Base-by-base conservation (phyloP, 2,329 filamentous ascomycete genomes). In the Fusarium albosuccineum region DNA sequence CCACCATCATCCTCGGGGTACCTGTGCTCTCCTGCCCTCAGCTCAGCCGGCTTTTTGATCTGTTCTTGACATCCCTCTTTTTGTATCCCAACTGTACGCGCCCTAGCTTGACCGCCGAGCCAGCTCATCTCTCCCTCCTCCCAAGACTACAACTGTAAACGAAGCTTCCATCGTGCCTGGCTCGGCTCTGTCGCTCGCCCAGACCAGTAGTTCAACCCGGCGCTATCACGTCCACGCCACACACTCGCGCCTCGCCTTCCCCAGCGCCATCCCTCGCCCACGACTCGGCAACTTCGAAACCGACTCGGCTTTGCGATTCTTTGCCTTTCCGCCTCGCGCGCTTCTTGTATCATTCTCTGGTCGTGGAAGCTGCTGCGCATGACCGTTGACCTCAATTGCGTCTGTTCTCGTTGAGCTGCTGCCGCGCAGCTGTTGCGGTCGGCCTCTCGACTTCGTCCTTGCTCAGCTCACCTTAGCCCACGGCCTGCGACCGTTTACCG, bases 351-450 rank as follows among this genome's bases (percentile, higher is more conserved):
- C 49, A 53, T 27, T 29, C 13, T 59, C 46, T 44, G 42, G 37
- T 40, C 17, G 42, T 57, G 42, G 45, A 67, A 52, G 48, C 62
- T 63, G 48, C 60, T 61, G 66, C 74, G 74, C 67, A 77, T 76
- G 72, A 62, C 61, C 46, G 30, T 45, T 59, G 57, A 52, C 49
- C 49, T 37, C 66, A 67, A 68, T 73, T 71, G 70, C 68, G 64
- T 66, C 65, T 68, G 64, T 70, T 60, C 58, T 70, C 68, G 64
- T 64, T 74, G 69, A 78, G 72, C 75, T 73, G 73, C 73, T 74
- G 76, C 72, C 74, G 76, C 75, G 74, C 76, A 74, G 73, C 77
- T 70, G 71, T 66, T 72, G 74, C 74, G 73, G 72, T 78, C 70
- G 72, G 70, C 70, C 70, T 60, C 53, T 49, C 62, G 41, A 62